phyloP scores from a whole-genome alignment of 768 basidiomycete genomes.

The Leccinum rimulosum region DNA sequence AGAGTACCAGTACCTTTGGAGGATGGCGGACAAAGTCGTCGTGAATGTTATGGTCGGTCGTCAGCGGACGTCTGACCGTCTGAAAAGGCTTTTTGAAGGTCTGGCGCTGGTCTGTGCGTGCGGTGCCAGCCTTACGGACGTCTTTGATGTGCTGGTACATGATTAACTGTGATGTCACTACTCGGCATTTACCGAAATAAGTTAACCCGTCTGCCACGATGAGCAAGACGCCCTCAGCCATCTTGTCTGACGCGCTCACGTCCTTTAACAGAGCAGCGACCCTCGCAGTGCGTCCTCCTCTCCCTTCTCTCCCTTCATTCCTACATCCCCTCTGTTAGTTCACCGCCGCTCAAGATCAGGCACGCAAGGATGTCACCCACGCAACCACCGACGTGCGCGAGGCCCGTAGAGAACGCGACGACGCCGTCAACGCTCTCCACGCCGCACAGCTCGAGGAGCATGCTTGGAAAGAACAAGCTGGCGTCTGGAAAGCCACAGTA shows the following conservation, averaged over 20 bases:
- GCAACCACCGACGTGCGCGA: slow-evolving; percentile 45
- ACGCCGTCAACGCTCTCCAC: slow-evolving; percentile 46
- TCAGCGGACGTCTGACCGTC: slow-evolving; percentile 24
- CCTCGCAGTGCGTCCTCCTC: slow-evolving; percentile 35
- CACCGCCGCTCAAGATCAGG: slow-evolving; percentile 53
- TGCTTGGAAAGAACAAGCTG: slow-evolving; percentile 45
- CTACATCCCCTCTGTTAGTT: slow-evolving; percentile 47
- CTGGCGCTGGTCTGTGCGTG: slow-evolving; percentile 14
- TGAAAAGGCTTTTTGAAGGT: slow-evolving; percentile 31
- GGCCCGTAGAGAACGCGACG: slow-evolving; percentile 50
- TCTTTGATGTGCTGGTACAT: slow-evolving; percentile 4
- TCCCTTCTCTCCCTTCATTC: neutral
- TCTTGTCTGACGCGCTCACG: slow-evolving; percentile 41
- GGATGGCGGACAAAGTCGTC: slow-evolving; percentile 33
- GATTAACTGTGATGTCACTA: neutral
- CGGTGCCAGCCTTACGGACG: slow-evolving; percentile 6
- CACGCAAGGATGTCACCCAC: slow-evolving; percentile 51
- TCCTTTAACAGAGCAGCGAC: slow-evolving; percentile 40
- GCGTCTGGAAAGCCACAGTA: slow-evolving; percentile 47
- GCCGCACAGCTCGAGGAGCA: slow-evolving; percentile 44
- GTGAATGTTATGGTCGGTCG: slow-evolving; percentile 33
- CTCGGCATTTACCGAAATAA: slow-evolving; percentile 25
- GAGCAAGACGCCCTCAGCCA: slow-evolving; percentile 35
- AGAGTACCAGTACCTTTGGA: slow-evolving; percentile 26
- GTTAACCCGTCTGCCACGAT: slow-evolving; percentile 20